Evolutionary conservation across 1,284 basidiomycete genomes (phyloP), one percentile per base, ranked within the genome.

Genomic region (Ganoderma lingzhi): DNA sequence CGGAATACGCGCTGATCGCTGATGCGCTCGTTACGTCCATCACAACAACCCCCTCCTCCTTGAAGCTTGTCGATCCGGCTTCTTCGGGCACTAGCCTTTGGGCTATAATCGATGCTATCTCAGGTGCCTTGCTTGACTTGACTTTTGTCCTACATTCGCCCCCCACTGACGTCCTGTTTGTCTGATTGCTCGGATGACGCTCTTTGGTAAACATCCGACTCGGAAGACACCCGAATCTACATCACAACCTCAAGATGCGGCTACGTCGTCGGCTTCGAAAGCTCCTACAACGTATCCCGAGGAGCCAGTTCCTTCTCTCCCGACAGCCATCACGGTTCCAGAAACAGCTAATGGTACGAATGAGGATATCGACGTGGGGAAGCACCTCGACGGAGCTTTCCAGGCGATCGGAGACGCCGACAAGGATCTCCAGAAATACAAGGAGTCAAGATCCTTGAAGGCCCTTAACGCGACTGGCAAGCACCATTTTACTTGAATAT

Each of bases 381-480:
- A 68, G 61, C 41, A 62, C 14, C 42, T 72, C 5, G 67, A 65
- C n/a, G 65, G 63, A 8, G 69, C 71, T 3, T 70, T 56, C 60
- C 53, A 44, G 12, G 35, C 58, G 0, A 45, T 73, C 8, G 56
- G 23, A 9, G 48, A 45, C 17, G 69, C 71, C 12, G 60, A 67
- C 4, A 45, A 45, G 6, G 65, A 55, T 6, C 53, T 65, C 37
- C 60, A 63, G 15, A 59, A 65, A 2, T 73, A 73, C 42, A 44
- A 62, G 15, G 62, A 44, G 28, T 68, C 67, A 1, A 67, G 42
- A 14, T 19, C 56, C 2, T 44, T 48, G 12, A 69, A 63, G 15
- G 3, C 66, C 9, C 19, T 71, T 1, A 69, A 73, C 51, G 65
- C 53, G 23, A 63, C 72, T 2, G 68, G 72, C 71, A 32, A 19